Base-by-base conservation (phyloP, 179 eudicot genomes). In the Beta lomatogona region DNA sequence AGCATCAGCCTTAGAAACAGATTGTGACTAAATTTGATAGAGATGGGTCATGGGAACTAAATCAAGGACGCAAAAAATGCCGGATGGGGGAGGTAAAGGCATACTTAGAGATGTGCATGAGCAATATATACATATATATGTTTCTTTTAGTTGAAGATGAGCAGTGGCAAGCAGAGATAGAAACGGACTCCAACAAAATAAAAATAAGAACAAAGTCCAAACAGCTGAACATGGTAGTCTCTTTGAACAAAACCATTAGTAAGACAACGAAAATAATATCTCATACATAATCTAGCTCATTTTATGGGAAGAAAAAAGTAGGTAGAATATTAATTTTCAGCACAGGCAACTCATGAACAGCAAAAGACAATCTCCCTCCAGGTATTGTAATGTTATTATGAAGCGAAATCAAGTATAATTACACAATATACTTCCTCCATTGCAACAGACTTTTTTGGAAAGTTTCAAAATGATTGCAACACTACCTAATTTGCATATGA, bases 121-220 rank as follows among this genome's bases (percentile, higher is more conserved):
- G 41, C 41, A 36, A 36, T 36, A 36, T 36, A 36, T 36, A 36
- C 41, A 36, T 1, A 36, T 36, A 36, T 36, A 36, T 28, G 63
- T 61, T 71, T 45, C 31, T 10, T 57, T 25, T 57, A 4, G 28
- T 52, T 15, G 9, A 64, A 19, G 19, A 67, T 67, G 28, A 54
- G 79, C 75, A 45, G 50, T 22, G 54, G 50, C 45, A 57, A 66
- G 61, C 70, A 59, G 77, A 14, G 46, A 12, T 76, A 10, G 54
- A 19, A 64, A 52, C 4, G 77, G 21, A 19, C 68, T 65, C 28
- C 5, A 19, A 15, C 3, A 19, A 25, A 19, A 48, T 55, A 9
- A 9, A 28, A 13, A 5, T 50, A 13, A 58, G 57, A 55, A 36
- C 41, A 36, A 36, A 36, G 41, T 36, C 44, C 79, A n/a, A 67